phyloP scores from a whole-genome alignment of 495 filamentous ascomycete species.

The Trichoderma parareesei region DNA sequence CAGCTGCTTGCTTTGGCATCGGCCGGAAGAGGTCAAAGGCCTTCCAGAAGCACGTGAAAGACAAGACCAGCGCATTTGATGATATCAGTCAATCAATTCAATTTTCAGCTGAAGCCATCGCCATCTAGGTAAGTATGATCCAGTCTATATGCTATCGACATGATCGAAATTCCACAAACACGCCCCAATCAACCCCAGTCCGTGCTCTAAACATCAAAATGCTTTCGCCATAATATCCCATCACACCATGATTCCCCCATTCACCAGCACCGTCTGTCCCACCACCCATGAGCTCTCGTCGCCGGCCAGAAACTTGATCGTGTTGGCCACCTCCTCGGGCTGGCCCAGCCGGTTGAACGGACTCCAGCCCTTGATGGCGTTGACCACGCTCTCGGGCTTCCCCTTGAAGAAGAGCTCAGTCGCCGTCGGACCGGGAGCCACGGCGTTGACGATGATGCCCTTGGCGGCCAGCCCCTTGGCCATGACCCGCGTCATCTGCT shows the following conservation, averaged over 20 bases:
- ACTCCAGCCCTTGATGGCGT: slow-evolving; percentile 41
- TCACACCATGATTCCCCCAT: slow-evolving; percentile 45
- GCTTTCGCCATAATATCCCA: not conserved
- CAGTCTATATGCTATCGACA: not conserved
- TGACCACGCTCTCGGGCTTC: slow-evolving; percentile 51
- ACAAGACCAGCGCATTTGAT: not conserved
- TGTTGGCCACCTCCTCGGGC: slow-evolving; percentile 55
- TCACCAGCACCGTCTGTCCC: slow-evolving; percentile 56
- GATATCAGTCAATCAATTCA: no score
- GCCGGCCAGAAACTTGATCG: slow-evolving; percentile 45
- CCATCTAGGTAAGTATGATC: no score
- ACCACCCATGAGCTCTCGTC: slow-evolving; percentile 51
- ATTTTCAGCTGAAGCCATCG: no score
- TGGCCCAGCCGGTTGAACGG: slow-evolving; percentile 49
- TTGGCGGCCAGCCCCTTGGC: slow-evolving; percentile 46
- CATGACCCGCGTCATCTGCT: slow-evolving; percentile 49
- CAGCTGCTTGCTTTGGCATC: not conserved
- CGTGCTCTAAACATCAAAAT: not conserved
- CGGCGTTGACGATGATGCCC: slow-evolving; percentile 56
- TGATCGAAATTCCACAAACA: not conserved
- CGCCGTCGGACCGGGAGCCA: slow-evolving; percentile 51
- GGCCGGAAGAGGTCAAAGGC: not conserved
- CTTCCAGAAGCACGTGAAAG: not conserved
- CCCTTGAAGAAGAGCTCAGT: slow-evolving; percentile 60
- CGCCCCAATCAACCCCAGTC: no score